phyloP scores from a whole-genome alignment of 2,329 filamentous ascomycete species.

The Triangularia verruculosa region DNA sequence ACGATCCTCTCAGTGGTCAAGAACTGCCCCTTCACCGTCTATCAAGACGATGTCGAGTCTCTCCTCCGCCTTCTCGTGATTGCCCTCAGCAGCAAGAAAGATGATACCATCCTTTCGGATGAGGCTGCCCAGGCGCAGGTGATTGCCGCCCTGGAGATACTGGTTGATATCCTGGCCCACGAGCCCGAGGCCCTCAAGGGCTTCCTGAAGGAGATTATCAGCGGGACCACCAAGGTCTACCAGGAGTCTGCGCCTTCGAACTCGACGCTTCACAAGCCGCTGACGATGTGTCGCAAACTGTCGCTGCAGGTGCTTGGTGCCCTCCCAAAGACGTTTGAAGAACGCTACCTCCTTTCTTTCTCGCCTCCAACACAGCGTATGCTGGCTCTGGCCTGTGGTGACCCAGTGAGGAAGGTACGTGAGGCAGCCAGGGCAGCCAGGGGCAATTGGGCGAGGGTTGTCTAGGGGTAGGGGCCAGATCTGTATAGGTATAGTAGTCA shows the following conservation, averaged over 20 bases:
- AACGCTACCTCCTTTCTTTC: constrained; percentile 44
- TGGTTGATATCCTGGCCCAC: constrained; percentile 47
- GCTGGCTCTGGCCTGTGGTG: constrained; percentile 51
- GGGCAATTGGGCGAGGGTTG: constrained; percentile 45
- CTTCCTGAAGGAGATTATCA: constrained; percentile 49
- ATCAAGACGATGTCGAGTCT: constrained; percentile 47
- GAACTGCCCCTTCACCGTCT: constrained; percentile 49
- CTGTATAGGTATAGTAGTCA: neutral
- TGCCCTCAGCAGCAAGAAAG: constrained; percentile 41
- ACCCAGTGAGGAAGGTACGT: constrained; percentile 51
- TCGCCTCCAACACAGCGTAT: constrained; percentile 45
- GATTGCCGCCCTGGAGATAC: constrained; percentile 46
- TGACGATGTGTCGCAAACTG: constrained; percentile 41
- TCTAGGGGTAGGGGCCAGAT: constrained; percentile 27
- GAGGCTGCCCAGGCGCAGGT: constrained; percentile 36
- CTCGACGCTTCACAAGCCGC: constrained; percentile 1
- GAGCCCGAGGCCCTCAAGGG: constrained; percentile 45
- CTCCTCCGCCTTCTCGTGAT: constrained; percentile 50
- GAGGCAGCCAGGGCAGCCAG: constrained; percentile 48
- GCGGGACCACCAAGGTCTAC: constrained; percentile 41
- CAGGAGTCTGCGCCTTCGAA: constrained; percentile 24
- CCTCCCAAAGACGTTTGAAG: constrained; percentile 49
- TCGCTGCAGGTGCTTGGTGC: constrained; percentile 47
- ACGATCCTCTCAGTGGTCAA: constrained; percentile 48
- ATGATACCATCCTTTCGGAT: constrained; percentile 29